Conservation (phyloP, 768 basidiomycete species). For the Tricholoma saponaceum region DNA sequence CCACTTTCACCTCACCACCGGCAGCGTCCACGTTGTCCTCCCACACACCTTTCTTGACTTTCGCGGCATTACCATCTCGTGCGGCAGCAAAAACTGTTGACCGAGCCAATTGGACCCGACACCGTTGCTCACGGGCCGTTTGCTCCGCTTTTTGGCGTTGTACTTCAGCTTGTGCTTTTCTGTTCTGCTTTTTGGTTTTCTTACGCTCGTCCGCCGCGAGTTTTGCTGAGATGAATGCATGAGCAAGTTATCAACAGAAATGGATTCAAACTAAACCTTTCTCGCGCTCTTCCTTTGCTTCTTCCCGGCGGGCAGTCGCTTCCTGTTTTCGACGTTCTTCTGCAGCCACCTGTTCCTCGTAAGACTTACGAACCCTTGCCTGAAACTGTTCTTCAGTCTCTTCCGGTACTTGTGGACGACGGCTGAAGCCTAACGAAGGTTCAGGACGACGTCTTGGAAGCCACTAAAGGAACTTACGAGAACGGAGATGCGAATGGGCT, state of each 20-base stretch:
- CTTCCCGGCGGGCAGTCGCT: conserved; percentile 43
- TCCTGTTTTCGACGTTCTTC: conserved; percentile 49
- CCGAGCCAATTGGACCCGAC: conserved; percentile 51
- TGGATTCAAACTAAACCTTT: conserved; percentile 19
- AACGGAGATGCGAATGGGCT: conserved; percentile 7
- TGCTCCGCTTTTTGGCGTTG: conserved; percentile 48
- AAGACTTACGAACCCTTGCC: conserved; percentile 42
- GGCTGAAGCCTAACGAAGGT: conserved; percentile 6
- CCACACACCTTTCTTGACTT: conserved; percentile 64
- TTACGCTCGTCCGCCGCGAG: conserved; percentile 54
- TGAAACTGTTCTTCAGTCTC: conserved; percentile 53
- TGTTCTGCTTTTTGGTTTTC: conserved; percentile 48
- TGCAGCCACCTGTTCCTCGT: conserved; percentile 54
- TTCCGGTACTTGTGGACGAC: conserved; percentile 20
- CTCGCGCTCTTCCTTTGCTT: conserved; percentile 44
- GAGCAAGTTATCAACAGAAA: not conserved
- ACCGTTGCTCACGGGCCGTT: conserved; percentile 39
- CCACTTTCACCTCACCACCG: conserved; percentile 62
- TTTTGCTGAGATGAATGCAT: conserved; percentile 36
- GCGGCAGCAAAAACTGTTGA: conserved; percentile 66
- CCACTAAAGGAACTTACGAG: conserved; percentile 2
- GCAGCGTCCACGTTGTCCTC: conserved; percentile 68
- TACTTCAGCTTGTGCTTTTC: conserved; percentile 51
- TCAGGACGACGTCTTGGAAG: not conserved
- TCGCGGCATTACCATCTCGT: conserved; percentile 44